phyloP scores from a whole-genome alignment of 345 rosid species.

The Aquilaria sinensis region DNA sequence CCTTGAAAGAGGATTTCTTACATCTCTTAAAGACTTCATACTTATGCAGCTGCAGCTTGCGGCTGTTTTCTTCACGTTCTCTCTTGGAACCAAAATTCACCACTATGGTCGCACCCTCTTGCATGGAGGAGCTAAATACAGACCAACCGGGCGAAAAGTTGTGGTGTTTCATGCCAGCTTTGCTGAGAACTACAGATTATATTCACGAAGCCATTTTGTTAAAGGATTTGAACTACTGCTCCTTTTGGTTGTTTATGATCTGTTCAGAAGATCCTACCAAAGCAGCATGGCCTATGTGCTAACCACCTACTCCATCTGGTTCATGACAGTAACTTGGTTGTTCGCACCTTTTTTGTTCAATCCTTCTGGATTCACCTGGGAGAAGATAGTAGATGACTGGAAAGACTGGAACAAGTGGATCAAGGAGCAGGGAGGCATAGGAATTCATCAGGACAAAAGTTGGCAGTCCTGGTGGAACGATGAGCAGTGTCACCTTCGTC shows the following conservation, averaged over 20 bases:
- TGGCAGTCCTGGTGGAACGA: constrained; percentile 99
- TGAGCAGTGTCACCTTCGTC: constrained; percentile 79
- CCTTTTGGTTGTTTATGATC: constrained; percentile 74
- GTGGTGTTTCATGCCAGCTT: constrained; percentile 93
- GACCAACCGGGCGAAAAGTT: constrained; percentile 93
- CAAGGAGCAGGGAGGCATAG: constrained; percentile 90
- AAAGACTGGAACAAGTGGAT: constrained; percentile 99
- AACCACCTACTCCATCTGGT: constrained; percentile 89
- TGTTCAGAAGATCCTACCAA: constrained; percentile 75
- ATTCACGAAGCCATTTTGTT: constrained; percentile 89
- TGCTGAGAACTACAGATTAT: constrained; percentile 82
- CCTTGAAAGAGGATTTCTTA: constrained; percentile 90
- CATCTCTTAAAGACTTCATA: constrained; percentile 83
- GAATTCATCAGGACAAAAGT: constrained; percentile 90
- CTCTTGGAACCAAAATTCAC: constrained; percentile 89
- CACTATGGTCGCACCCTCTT: constrained; percentile 84
- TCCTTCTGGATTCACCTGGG: constrained; percentile 92
- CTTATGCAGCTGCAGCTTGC: constrained; percentile 98
- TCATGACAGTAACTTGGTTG: constrained; percentile 93
- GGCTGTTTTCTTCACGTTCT: constrained; percentile 93
- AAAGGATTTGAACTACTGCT: constrained; percentile 87
- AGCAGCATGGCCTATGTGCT: constrained; percentile 83
- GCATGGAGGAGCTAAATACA: constrained; percentile 91
- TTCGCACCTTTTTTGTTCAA: constrained; percentile 92
- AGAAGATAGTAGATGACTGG: constrained; percentile 89